Conservation (phyloP, 208 protist species). For the Phytomonas sp. region DNA sequence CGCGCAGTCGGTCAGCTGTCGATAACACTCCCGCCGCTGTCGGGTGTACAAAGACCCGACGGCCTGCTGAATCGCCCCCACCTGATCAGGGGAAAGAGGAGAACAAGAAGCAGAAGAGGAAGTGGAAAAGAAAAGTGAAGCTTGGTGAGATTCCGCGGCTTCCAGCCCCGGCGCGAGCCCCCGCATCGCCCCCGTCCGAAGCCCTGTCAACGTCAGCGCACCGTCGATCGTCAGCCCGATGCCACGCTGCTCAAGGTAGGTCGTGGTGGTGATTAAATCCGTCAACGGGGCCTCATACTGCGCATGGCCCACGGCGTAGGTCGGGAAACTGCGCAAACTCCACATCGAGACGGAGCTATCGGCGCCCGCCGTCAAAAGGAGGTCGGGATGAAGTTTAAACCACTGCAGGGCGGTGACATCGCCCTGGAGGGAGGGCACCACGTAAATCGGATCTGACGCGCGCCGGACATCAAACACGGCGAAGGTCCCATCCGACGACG, state of each 20-base stretch:
- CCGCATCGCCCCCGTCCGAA: slow-evolving; percentile 36
- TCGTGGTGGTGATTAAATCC: slow-evolving; percentile 47
- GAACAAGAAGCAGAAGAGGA: slow-evolving; percentile 3
- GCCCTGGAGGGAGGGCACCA: slow-evolving; percentile 63
- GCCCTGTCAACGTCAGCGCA: slow-evolving; percentile 28
- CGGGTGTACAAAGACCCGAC: neutral
- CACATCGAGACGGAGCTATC: slow-evolving; percentile 76
- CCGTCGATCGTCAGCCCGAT: slow-evolving; percentile 56
- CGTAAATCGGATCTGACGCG: slow-evolving; percentile 35
- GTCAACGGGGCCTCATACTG: slow-evolving; percentile 46
- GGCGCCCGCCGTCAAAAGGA: slow-evolving; percentile 63
- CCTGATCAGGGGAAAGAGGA: slow-evolving; percentile 6
- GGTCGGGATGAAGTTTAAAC: slow-evolving; percentile 56
- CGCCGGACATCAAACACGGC: slow-evolving; percentile 70
- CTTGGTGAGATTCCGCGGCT: neutral
- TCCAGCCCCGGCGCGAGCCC: slow-evolving; percentile 27
- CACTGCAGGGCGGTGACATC: slow-evolving; percentile 57
- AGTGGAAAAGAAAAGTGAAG: neutral
- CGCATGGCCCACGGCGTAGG: slow-evolving; percentile 68
- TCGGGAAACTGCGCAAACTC: slow-evolving; percentile 66
- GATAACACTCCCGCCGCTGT: neutral
- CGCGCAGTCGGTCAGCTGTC: slow-evolving; percentile 31
- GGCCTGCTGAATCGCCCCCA: slow-evolving; percentile 24
- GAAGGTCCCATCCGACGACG: slow-evolving; percentile 62
- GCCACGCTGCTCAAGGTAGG: slow-evolving; percentile 57